Evolutionary conservation across 2,329 filamentous ascomycete genomes (phyloP).

Genomic region (Dryadomyces quercus-mongolicae): DNA sequence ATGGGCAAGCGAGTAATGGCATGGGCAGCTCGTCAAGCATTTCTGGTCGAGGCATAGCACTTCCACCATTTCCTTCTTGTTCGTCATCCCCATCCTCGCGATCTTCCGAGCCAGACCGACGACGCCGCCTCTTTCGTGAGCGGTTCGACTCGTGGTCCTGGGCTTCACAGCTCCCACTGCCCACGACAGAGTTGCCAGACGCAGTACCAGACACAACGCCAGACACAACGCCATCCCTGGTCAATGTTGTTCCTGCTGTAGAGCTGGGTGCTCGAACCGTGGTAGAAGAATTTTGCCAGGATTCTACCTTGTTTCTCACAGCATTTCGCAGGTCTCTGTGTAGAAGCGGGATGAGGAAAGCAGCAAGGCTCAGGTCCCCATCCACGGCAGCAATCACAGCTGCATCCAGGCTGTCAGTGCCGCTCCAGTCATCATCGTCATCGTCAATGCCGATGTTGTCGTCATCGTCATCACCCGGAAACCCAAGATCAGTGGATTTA

Average conservation of each 20-base stretch:
- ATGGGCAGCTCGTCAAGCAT: slow-evolving; percentile 1
- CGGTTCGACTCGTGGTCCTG: slow-evolving; percentile 4
- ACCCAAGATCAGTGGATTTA: not conserved
- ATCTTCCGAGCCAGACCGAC: slow-evolving; percentile 5
- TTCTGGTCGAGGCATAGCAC: not conserved
- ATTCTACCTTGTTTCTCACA: slow-evolving; percentile 14
- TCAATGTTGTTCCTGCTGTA: not conserved
- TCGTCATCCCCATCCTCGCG: slow-evolving; percentile 12
- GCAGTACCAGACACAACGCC: not conserved
- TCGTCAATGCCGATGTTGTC: slow-evolving; percentile 9
- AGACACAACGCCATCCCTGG: not conserved
- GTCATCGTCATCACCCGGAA: slow-evolving; percentile 4
- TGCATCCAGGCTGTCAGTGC: slow-evolving; percentile 14
- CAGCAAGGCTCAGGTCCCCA: slow-evolving; percentile 14
- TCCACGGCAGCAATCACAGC: slow-evolving; percentile 14
- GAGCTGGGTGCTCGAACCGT: not conserved
- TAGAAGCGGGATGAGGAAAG: slow-evolving; percentile 14
- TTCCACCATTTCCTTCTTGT: slow-evolving; percentile 6
- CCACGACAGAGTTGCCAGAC: not conserved
- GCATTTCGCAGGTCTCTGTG: slow-evolving; percentile 12
- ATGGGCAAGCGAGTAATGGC: slow-evolving; percentile 15
- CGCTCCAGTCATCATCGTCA: slow-evolving; percentile 13
- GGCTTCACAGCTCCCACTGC: not conserved
- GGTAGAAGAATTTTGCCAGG: slow-evolving; percentile 10
- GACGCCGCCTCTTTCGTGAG: slow-evolving; percentile 12